Evolutionary conservation across 2,329 filamentous ascomycete genomes (phyloP), one percentile per base, ranked within the genome.

Genomic region (Ceratocystis diversiconidia): DNA sequence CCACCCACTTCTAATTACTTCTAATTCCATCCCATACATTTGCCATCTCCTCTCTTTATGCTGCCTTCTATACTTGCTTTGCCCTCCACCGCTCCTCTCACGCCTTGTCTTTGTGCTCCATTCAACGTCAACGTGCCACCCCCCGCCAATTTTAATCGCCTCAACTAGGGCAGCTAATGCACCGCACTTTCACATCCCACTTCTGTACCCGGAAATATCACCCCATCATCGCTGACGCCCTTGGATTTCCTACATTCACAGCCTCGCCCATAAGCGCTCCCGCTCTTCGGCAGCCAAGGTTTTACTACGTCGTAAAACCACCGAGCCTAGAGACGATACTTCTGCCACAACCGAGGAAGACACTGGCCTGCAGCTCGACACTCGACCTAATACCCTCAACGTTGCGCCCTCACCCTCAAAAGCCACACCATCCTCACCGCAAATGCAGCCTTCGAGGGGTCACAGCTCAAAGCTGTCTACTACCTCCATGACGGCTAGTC

Each of bases 401-500:
- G 41, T 66, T 44, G 32, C 61, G 41, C 63, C 60, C n/a, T 63
- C 62, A 6, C 44, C 66, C 30, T 52, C 44, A 61, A 61, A 48
- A 19, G 8, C 43, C 19, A 66, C 28, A 22, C 50, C 61, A 25
- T 55, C 61, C 44, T 63, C 44, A 28, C 55, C 63, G 52, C 41
- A 57, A 25, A 68, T 68, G 66, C 64, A 65, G 43, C 61, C 66
- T 32, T 68, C 72, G 63, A 78, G 76, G 69, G 74, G 77, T 69
- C 79, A 81, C 68, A 75, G 71, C 69, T 76, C 79, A 52, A 79
- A 76, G 69, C 77, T 80, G 66, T 82, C 81, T 19, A 74, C 74
- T 22, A 71, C 76, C 25, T 76, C 75, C 36, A 73, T 73, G 25
- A 72, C 74, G 61, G 70, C 80, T 61, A 76, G 75, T 69, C 76